Evolutionary conservation across 176 grass and related monocot species (phyloP), one percentile per base, ranked within the genome.

Genomic region (Chloris gayana): DNA sequence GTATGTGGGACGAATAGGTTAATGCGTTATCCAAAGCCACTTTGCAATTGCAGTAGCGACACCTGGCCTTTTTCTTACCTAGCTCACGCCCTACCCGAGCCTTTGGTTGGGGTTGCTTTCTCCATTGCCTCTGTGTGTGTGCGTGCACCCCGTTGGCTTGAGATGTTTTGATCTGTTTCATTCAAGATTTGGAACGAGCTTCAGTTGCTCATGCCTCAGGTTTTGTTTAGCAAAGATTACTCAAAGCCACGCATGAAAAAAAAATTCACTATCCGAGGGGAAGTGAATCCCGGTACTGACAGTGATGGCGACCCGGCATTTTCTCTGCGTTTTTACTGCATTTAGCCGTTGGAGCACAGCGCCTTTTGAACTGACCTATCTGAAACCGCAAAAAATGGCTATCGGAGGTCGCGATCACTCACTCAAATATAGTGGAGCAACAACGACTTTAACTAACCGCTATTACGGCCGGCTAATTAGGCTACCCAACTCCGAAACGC

Each of bases 311-410:
- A n/a, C 51, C 10, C 57, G n/a, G 19, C 38, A 47, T 74, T 70
- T 66, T 67, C 69, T 25, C 22, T 59, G 56, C 47, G 14, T 47
- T 17, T 45, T 15, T 61, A 27, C 74, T 39, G 15, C n/a, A n/a
- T 62, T 6, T 75, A 75, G 78, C 64, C 85, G 63, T 86, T 86
- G 51, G 19, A 25, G 9, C 50, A 17, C 17, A 25, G 9, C 50
- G 12, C 17, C n/a, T 61, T 86, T 75, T 51, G 71, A 81, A 69
- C 69, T 18, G 7, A 24, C 1, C 62, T 13, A 12, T 14, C 2
- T 66, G 19, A n/a, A 62, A 41, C 13, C 15, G 7, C 19, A 66
- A 64, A 24, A 9, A 30, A 60, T 49, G 30, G 30, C 51, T 22
- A 31, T 4, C 60, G 19, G 50, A 13, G 17, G 81, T 84, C 81